Percentiles rank a stretch among this genome's conserved stretches.
Evolutionary conservation across 1,284 basidiomycete species (phyloP).

Genomic region (Cutaneotrichosporon dermatis): DNA sequence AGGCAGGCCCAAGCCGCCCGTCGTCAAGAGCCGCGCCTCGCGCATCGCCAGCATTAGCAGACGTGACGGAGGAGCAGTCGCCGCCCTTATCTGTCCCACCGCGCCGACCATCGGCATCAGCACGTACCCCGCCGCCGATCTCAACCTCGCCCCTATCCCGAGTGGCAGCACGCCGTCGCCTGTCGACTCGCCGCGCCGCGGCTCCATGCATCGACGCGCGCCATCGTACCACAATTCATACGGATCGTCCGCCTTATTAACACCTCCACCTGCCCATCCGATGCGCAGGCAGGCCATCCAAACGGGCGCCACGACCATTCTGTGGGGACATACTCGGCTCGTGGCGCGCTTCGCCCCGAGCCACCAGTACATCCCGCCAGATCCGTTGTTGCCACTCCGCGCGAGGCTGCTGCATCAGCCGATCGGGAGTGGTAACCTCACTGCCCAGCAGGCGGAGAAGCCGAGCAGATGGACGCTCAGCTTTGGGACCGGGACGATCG

Average conservation of each 20-base stretch:
- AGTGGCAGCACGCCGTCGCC: background rate
- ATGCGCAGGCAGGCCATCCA: slow-evolving; percentile 21
- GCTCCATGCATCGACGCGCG: slow-evolving; percentile 3
- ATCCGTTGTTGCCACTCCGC: slow-evolving; percentile 47
- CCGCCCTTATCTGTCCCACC: background rate
- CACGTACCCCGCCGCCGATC: background rate
- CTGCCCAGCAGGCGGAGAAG: slow-evolving; percentile 26
- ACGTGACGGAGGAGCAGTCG: slow-evolving; percentile 14
- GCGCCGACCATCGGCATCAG: background rate
- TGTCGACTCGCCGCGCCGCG: background rate
- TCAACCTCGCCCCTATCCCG: background rate
- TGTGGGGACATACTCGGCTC: slow-evolving; percentile 48
- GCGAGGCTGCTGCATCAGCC: slow-evolving; percentile 46
- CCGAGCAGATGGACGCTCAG: slow-evolving; percentile 37
- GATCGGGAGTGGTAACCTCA: slow-evolving; percentile 42
- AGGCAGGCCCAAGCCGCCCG: background rate
- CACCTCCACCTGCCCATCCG: slow-evolving; percentile 31
- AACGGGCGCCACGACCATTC: slow-evolving; percentile 37
- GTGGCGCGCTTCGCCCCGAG: slow-evolving; percentile 47
- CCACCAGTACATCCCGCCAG: slow-evolving; percentile 47
- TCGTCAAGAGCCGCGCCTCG: slow-evolving; percentile 3
- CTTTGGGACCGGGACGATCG: slow-evolving; percentile 46
- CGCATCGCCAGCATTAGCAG: slow-evolving; percentile 13
- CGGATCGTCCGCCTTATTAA: slow-evolving; percentile 19
- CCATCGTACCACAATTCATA: slow-evolving; percentile 41